These are phyloP conservation scores for Xylariaceae sp. DNA, from an alignment of 2,329 filamentous ascomycete genomes.

Conservation along the genomic window DNA sequence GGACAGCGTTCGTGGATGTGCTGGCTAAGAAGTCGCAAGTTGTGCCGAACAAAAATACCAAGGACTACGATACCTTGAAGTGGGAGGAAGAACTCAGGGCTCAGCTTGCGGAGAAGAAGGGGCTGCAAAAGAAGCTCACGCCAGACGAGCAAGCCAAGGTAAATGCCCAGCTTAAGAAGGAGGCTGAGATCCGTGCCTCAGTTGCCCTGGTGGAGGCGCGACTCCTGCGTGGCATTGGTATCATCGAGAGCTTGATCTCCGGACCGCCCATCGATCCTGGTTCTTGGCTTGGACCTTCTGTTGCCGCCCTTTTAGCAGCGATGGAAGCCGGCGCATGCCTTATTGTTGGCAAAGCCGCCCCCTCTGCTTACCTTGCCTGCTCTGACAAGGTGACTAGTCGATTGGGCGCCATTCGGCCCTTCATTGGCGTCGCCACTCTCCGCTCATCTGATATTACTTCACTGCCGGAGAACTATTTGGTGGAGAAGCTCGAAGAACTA, in stretches of 20 bases:
- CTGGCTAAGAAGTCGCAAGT: conserved; percentile 72
- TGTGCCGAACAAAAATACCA: conserved; percentile 78
- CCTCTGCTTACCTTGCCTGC: conserved; percentile 73
- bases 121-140: conserved; percentile 83
- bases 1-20: conserved; percentile 83
- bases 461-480: conserved; percentile 64
- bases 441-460: conserved; percentile 70
- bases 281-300: conserved; percentile 80
- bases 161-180: conserved; percentile 83
- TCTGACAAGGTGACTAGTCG: conserved; percentile 68
- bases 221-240: conserved; percentile 76
- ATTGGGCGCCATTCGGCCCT: conserved; percentile 70
- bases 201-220: conserved; percentile 64
- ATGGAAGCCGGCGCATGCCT: conserved; percentile 77
- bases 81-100: conserved; percentile 91
- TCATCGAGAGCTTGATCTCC: conserved; percentile 73
- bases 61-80: conserved; percentile 92
- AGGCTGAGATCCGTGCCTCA: conserved; percentile 69
- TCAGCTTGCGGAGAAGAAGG: conserved; percentile 90
- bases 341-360: conserved; percentile 73
- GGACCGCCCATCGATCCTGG: conserved; percentile 86
- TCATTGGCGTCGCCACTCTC: conserved; percentile 82
- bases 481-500: conserved; percentile 78
- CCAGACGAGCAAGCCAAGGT: conserved; percentile 86
- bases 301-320: conserved; percentile 65